A percentile compares a stretch with the other conserved stretches of the same genome.
Conservation (phyloP, 2,329 filamentous ascomycete genomes). For the Colletotrichum sp. region DNA sequence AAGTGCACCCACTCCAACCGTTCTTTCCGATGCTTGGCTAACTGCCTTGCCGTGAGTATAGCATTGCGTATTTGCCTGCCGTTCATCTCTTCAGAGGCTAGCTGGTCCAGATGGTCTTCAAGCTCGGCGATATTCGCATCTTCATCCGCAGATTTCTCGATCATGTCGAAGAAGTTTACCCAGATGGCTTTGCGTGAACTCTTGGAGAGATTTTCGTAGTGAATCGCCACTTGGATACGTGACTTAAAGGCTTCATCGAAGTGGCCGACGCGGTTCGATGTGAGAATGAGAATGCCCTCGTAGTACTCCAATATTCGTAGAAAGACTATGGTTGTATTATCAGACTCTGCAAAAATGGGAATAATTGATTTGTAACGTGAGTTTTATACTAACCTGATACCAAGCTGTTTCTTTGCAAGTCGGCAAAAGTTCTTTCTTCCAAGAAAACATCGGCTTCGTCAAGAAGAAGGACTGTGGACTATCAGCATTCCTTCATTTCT, state of each 20-base stretch:
- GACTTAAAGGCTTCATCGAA: background rate
- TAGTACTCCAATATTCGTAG: rapidly evolving
- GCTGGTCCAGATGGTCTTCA: rapidly evolving
- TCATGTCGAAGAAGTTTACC: background rate
- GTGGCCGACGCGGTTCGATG: rapidly evolving
- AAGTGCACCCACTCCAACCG: rapidly evolving
- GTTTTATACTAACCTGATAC: background rate
- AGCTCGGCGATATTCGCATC: background rate
- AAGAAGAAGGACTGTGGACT: rapidly evolving
- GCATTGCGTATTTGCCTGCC: background rate
- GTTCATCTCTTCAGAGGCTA: background rate
- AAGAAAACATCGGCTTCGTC: background rate
- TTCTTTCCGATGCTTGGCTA: rapidly evolving
- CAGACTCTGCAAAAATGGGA: too few species aligned
- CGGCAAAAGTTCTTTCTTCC: background rate
- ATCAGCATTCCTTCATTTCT: rapidly evolving
- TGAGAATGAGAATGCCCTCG: background rate
- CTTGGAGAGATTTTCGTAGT: background rate
- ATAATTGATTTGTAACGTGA: rapidly evolving
- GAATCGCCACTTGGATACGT: background rate
- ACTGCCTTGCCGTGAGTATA: rapidly evolving
- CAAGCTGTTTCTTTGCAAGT: background rate
- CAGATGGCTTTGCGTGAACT: background rate
- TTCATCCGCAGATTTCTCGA: rapidly evolving
- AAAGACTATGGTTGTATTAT: rapidly evolving